Conservation (phyloP, 1,284 basidiomycete genomes). For the Moesziomyces parantarcticus region DNA sequence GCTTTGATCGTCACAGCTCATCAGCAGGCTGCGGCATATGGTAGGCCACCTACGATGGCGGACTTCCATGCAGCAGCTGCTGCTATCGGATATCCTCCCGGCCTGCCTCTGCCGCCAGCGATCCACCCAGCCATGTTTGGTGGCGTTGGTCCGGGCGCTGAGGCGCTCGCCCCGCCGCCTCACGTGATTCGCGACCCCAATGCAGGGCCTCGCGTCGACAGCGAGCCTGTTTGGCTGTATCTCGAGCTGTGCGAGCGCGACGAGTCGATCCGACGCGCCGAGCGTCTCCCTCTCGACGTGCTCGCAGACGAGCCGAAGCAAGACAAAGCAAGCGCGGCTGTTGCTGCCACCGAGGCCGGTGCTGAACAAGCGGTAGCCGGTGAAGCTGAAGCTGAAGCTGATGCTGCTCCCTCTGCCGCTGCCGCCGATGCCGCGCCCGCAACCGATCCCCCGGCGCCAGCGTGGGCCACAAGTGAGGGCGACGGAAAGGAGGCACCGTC, state of each 20-base stretch:
- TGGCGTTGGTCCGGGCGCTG: conserved; percentile 19
- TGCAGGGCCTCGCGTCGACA: conserved; percentile 63
- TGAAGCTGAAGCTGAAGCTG: background rate
- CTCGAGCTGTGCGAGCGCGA: conserved; percentile 61
- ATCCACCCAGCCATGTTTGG: conserved; percentile 38
- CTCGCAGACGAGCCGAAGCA: conserved; percentile 27
- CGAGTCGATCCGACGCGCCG: conserved; percentile 41
- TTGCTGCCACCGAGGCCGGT: background rate
- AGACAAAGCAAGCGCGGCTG: conserved; percentile 11
- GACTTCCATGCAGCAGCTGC: conserved; percentile 45
- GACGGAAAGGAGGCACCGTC: background rate
- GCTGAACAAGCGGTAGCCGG: conserved; percentile 1
- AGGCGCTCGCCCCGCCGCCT: conserved; percentile 23
- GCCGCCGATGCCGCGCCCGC: background rate
- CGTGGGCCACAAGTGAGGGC: background rate
- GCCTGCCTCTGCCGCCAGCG: conserved; percentile 32
- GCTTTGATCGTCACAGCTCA: conserved; percentile 42
- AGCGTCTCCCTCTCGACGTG: conserved; percentile 29
- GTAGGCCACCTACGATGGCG: conserved; percentile 38
- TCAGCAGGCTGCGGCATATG: conserved; percentile 36
- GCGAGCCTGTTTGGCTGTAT: conserved; percentile 64
- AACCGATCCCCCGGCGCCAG: background rate
- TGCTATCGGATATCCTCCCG: conserved; percentile 40
- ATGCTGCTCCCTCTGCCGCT: conserved; percentile 1
- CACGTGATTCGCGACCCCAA: conserved; percentile 45